Evolutionary conservation across 352 stramenopile species (phyloP).

Genomic region (Pythium rishiriense): DNA sequence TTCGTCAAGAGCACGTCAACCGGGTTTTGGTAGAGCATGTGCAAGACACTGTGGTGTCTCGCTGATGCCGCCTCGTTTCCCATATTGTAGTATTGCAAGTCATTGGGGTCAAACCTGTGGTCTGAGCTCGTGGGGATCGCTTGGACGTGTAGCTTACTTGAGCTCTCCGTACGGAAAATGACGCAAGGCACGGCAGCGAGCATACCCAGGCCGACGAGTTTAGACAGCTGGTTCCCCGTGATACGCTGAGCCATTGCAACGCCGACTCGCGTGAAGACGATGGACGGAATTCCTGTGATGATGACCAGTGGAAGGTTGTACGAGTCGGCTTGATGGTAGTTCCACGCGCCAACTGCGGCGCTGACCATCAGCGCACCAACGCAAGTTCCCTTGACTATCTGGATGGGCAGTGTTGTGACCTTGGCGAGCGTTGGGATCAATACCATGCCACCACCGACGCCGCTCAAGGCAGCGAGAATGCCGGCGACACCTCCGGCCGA

Average conservation of each 20-base stretch:
- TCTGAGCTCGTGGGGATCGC: conserved; percentile 39
- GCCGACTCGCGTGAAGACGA: conserved; percentile 72
- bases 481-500: conserved; percentile 52
- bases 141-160: conserved; percentile 53
- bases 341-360: conserved; percentile 59
- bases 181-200: conserved; percentile 71
- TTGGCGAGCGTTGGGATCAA: conserved; percentile 78
- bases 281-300: conserved; percentile 60
- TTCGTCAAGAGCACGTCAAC: conserved; percentile 39
- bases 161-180: conserved; percentile 52
- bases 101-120: conserved; percentile 45
- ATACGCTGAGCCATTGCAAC: conserved; percentile 65
- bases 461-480: conserved; percentile 69
- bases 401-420: conserved; percentile 71
- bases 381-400: conserved; percentile 81
- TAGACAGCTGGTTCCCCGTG: conserved; percentile 67
- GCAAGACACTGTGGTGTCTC: too few relatives aligned
- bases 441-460: conserved; percentile 68
- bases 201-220: conserved; percentile 73
- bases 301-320: conserved; percentile 78
- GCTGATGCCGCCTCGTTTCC: not conserved
- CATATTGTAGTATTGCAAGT: conserved; percentile 67
- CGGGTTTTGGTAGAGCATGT: too few relatives aligned
- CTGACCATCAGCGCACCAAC: conserved; percentile 68
- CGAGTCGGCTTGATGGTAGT: conserved; percentile 57